Evolutionary conservation across 495 filamentous ascomycete genomes (phyloP).

Genomic region (Hyaloscypha finlandica): DNA sequence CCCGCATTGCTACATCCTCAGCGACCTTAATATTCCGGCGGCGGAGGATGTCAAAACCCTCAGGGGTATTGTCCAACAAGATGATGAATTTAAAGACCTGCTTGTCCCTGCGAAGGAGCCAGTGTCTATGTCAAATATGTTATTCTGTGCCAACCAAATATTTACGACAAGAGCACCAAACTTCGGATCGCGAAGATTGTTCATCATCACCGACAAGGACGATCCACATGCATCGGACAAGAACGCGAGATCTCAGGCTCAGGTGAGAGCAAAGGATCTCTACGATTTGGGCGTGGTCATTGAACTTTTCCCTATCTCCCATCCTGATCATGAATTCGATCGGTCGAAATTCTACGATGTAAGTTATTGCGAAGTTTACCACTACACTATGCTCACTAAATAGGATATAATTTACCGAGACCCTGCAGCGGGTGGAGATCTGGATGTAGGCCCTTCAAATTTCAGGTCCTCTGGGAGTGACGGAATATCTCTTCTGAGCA

Average conservation of each 20-base stretch:
- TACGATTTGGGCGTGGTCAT: constrained; percentile 94
- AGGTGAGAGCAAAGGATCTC: constrained; percentile 88
- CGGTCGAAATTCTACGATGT: constrained; percentile 90
- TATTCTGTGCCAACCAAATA: constrained; percentile 95
- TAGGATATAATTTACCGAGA: constrained; percentile 81
- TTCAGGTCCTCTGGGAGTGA: constrained; percentile 59
- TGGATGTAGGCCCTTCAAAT: constrained; percentile 42
- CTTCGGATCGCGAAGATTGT: constrained; percentile 87
- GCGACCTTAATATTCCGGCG: constrained; percentile 83
- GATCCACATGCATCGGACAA: constrained; percentile 78
- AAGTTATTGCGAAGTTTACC: constrained; percentile 29
- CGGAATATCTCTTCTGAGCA: constrained; percentile 78
- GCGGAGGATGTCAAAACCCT: constrained; percentile 84
- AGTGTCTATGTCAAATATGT: constrained; percentile 82
- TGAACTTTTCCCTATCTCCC: constrained; percentile 90
- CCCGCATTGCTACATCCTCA: constrained; percentile 89
- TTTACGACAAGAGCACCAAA: constrained; percentile 95
- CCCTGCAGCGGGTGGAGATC: constrained; percentile 62
- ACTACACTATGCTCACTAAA: constrained; percentile 2
- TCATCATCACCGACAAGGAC: constrained; percentile 95
- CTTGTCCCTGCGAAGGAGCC: constrained; percentile 68
- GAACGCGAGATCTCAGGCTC: constrained; percentile 68
- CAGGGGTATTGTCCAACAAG: constrained; percentile 69
- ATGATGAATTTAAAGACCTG: constrained; percentile 68
- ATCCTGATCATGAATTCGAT: constrained; percentile 74